Conservation (phyloP, 441 rosid genomes). For the Gossypium trilobum region DNA sequence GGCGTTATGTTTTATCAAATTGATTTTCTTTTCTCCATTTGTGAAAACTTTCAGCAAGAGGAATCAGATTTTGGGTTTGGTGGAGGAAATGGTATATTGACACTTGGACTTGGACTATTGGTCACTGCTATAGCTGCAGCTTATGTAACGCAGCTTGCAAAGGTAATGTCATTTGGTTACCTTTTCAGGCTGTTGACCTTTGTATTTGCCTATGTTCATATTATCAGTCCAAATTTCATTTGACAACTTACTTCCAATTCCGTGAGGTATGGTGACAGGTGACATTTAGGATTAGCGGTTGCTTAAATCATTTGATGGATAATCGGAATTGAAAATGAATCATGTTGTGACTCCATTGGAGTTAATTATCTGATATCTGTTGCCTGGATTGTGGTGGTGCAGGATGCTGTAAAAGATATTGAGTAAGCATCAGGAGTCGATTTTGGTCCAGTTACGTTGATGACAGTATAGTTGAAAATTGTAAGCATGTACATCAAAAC, state of each 20-base stretch:
- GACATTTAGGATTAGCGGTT: background rate
- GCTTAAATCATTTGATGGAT: background rate
- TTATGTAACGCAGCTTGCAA: constrained; percentile 78
- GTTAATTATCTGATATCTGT: background rate
- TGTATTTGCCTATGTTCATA: background rate
- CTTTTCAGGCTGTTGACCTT: background rate
- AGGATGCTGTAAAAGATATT: constrained; percentile 81
- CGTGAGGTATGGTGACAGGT: background rate
- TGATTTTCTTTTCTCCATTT: background rate
- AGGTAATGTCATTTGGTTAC: constrained; percentile 38
- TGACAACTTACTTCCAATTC: background rate
- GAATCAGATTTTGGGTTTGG: constrained; percentile 69
- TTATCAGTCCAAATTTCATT: background rate
- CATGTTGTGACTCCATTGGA: background rate
- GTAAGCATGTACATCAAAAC: constrained; percentile 22
- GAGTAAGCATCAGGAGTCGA: constrained; percentile 29
- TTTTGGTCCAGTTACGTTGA: background rate
- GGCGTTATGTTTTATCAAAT: background rate
- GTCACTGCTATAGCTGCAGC: constrained; percentile 76
- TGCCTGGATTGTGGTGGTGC: constrained; percentile 27
- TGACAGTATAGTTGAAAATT: constrained; percentile 10
- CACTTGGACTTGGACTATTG: constrained; percentile 73
- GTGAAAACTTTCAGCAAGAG: constrained; percentile 59
- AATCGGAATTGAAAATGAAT: background rate
- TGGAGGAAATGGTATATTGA: constrained; percentile 70